These are phyloP conservation scores for Tulasnella sp. DNA, from an alignment of 768 basidiomycete genomes.

Conservation along the genomic window DNA sequence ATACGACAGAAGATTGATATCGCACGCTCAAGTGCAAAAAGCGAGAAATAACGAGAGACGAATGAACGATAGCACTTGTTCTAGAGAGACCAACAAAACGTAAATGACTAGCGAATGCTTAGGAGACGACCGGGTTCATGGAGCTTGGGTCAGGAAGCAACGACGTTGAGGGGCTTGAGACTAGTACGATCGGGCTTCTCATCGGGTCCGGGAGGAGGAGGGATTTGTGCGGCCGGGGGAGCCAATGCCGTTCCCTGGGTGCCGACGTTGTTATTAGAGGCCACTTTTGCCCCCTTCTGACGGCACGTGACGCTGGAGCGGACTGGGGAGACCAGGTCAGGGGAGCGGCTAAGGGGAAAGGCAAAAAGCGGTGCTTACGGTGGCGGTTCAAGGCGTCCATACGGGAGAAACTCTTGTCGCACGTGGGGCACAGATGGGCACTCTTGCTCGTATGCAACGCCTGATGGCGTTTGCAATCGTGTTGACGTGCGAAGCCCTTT, in stretches of 20 bases:
- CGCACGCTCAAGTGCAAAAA: neutral
- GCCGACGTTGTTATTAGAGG: too few species aligned
- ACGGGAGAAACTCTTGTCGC: constrained; percentile 88
- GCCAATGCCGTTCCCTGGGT: too few species aligned
- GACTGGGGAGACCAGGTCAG: neutral
- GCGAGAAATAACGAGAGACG: neutral
- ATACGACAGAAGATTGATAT: neutral
- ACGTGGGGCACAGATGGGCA: constrained; percentile 77
- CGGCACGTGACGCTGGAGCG: constrained; percentile 2
- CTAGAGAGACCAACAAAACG: too few species aligned
- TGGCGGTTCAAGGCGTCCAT: constrained; percentile 77
- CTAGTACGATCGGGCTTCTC: too few species aligned
- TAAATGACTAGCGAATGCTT: too few species aligned
- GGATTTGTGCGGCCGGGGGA: too few species aligned
- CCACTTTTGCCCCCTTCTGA: neutral
- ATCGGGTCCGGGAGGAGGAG: too few species aligned
- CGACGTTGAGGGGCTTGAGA: too few species aligned
- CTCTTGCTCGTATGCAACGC: constrained; percentile 76
- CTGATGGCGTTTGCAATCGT: constrained; percentile 97
- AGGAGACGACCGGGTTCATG: too few species aligned
- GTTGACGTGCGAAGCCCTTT: constrained; percentile 89
- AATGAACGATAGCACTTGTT: too few species aligned
- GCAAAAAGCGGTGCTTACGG: constrained; percentile 39
- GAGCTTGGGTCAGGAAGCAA: too few species aligned
- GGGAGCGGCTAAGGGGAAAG: neutral